phyloP scores from a whole-genome alignment of 768 basidiomycete genomes.

The Tricholoma flavovirens region DNA sequence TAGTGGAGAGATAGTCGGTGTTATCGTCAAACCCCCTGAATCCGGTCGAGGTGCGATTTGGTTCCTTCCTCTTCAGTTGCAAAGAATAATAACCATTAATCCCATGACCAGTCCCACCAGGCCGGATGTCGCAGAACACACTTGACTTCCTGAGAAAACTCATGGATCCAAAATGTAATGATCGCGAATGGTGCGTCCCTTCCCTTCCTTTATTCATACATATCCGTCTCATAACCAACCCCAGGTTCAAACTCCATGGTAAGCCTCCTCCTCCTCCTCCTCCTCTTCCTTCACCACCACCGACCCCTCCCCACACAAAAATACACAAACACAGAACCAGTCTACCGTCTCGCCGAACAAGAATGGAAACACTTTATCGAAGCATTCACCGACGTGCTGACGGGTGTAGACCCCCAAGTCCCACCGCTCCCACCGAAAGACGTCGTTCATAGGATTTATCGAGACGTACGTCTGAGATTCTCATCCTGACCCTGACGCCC shows the following conservation, averaged over 20 bases:
- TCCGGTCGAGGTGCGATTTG: too few relatives aligned
- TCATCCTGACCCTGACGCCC: too few relatives aligned
- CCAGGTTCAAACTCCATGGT: slow-evolving; percentile 86
- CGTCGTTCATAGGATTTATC: slow-evolving; percentile 86
- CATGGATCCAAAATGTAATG: slow-evolving; percentile 72
- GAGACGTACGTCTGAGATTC: slow-evolving; percentile 75
- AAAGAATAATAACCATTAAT: too few relatives aligned
- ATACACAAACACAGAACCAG: slow-evolving; percentile 51
- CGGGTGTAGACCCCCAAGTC: slow-evolving; percentile 74
- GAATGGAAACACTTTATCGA: slow-evolving; percentile 88
- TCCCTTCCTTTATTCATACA: neutral
- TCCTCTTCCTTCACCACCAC: neutral
- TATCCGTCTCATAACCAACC: too few relatives aligned
- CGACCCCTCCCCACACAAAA: neutral
- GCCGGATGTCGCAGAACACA: too few relatives aligned
- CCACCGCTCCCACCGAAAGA: slow-evolving; percentile 90
- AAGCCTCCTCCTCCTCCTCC: too few relatives aligned
- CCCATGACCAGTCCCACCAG: too few relatives aligned
- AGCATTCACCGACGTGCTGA: slow-evolving; percentile 57
- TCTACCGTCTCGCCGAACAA: slow-evolving; percentile 76
- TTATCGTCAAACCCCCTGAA: too few relatives aligned
- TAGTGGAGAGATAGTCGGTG: too few relatives aligned
- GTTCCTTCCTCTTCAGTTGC: too few relatives aligned
- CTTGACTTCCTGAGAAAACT: slow-evolving; percentile 56
- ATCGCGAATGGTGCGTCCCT: slow-evolving; percentile 64